phyloP scores from a whole-genome alignment of 75 land plant genomes.

The Pseudotsuga menziesii region DNA sequence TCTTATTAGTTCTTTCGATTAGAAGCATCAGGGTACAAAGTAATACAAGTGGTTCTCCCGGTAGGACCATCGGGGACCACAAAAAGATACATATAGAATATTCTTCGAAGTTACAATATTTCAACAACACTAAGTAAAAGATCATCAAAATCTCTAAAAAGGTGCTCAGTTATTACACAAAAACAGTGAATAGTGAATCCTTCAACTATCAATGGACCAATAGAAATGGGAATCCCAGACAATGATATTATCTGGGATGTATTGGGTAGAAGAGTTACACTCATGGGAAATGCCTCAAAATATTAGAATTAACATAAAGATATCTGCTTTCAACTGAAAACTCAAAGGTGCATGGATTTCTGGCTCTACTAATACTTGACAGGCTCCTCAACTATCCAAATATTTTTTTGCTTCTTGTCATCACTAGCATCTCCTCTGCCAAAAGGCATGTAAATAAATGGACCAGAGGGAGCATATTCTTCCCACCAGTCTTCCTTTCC shows the following conservation, averaged over 20 bases:
- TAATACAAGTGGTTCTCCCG: too few species aligned
- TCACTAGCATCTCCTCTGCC: conserved; percentile 50
- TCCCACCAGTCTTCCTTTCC: conserved; percentile 89
- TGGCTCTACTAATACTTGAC: conserved; percentile 87
- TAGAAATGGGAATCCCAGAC: conserved; percentile 76
- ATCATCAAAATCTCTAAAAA: conserved; percentile 70
- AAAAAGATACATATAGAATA: too few species aligned
- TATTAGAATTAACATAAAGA: too few species aligned
- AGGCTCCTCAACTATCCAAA: conserved; percentile 91
- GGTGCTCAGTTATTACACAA: conserved; percentile 90
- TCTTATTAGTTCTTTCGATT: too few species aligned
- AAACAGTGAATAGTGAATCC: conserved; percentile 88
- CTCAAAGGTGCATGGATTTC: too few species aligned
- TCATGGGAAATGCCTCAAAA: too few species aligned
- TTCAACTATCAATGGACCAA: conserved; percentile 60
- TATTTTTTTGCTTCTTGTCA: conserved; percentile 49
- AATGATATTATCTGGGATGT: conserved; percentile 62
- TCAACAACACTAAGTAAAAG: too few species aligned
- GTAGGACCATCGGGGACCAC: too few species aligned
- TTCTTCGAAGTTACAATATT: too few species aligned
- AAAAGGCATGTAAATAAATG: conserved; percentile 95
- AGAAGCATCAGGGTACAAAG: too few species aligned
- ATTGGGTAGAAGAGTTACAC: conserved; percentile 65
- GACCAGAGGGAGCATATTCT: conserved; percentile 82
- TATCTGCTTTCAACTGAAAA: too few species aligned